Base-by-base conservation (phyloP, 768 basidiomycete species). In the Asterophora lycoperdoides region DNA sequence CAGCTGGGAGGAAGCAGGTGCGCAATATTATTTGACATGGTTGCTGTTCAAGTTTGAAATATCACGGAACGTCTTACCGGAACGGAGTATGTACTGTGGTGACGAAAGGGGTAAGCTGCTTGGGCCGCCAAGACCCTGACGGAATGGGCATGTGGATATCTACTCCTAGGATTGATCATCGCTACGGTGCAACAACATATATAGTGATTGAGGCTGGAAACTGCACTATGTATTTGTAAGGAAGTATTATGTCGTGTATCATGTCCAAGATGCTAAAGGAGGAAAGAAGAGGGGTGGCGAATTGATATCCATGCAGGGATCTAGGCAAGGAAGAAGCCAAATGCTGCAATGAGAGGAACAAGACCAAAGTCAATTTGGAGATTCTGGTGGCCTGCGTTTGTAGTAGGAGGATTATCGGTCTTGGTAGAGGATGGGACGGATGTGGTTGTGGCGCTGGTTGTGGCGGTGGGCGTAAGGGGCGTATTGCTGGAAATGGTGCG, bases 1-100 rank as follows among this genome's bases (percentile, higher is more conserved):
- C 94, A 98, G 60, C 84, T 90, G 0, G 93, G 90, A 28, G 95
- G 93, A 8, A 98, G 77, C n/a, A 97, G 75, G 62, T 97, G 77
- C 46, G 78, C 78, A 51, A 71, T 74, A 5, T 68, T 70, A 37
- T 69, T 74, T 15, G 60, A 57, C 63, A 63, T 63, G 45, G 54
- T 52, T 44, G 42, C 29, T 11, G 55, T 40, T 17, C 8, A 19
- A 32, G 18, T 32, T 9, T 35, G 8, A 39, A 32, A 15, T 26
- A 18, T 20, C 46, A 18, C 18, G 43, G 40, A 33, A 37, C 13
- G 33, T 28, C 9, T 5, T 8, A 28, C 13, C 40, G 23, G 23
- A 13, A 15, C 23, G 23, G 8, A 26, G 34, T 36, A 45, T 32
- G 29, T 29, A 29, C 29, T 23, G 23, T 23, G 23, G 23, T 23